Evolutionary conservation across 768 basidiomycete genomes (phyloP).

Genomic region (Nevesoporus exiguus): DNA sequence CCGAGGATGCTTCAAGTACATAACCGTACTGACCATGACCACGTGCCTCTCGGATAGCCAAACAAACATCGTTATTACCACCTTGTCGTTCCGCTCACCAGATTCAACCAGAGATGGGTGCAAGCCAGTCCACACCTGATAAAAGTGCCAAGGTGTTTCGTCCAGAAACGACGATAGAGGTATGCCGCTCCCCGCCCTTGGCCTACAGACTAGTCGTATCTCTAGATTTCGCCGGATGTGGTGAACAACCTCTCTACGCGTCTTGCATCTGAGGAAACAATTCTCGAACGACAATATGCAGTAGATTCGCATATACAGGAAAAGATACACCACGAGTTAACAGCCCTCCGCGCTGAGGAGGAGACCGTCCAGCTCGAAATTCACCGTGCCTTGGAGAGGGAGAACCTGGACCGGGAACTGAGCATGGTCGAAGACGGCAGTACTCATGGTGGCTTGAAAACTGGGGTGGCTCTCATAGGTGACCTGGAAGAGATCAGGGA

Average conservation of each 20-base stretch:
- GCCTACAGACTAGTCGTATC: constrained; percentile 5
- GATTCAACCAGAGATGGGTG: constrained; percentile 49
- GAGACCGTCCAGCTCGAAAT: constrained; percentile 68
- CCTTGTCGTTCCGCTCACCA: not conserved
- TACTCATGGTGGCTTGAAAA: constrained; percentile 46
- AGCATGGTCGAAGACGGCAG: constrained; percentile 44
- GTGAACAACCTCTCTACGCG: constrained; percentile 75
- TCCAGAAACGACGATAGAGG: constrained; percentile 53
- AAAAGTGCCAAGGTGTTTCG: constrained; percentile 55
- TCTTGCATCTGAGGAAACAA: constrained; percentile 53
- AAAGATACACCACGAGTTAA: constrained; percentile 67
- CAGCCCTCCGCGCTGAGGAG: constrained; percentile 65
- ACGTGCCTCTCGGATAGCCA: not conserved
- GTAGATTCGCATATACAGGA: constrained; percentile 72
- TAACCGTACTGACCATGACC: too few relatives aligned
- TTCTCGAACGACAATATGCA: constrained; percentile 66
- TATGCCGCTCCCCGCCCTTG: constrained; percentile 22
- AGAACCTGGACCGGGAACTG: constrained; percentile 79
- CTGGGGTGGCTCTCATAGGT: constrained; percentile 59
- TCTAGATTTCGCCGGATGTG: constrained; percentile 79
- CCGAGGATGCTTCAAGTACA: too few relatives aligned
- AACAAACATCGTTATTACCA: not conserved
- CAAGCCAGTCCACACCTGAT: constrained; percentile 60
- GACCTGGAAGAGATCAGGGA: constrained; percentile 73
- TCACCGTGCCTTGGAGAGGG: constrained; percentile 76